Percentiles rank a stretch among this genome's conserved stretches.
Evolutionary conservation across 23 red algal genomes (phyloP).

Genomic region (Gracilaria vermiculophylla): DNA sequence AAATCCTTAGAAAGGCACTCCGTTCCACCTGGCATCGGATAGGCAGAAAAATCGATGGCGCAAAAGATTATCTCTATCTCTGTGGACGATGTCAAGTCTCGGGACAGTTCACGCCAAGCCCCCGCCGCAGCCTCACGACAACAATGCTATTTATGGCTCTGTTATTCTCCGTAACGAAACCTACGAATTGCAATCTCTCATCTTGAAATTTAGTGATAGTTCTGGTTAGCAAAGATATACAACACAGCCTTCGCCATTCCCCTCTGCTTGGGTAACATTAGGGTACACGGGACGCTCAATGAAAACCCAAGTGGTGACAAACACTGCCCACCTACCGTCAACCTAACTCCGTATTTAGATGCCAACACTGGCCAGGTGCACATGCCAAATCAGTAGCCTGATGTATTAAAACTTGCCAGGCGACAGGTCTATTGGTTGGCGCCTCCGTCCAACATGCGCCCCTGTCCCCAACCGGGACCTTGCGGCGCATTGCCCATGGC

Average conservation of each 20-base stretch:
- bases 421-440: not conserved
- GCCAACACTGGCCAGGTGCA: too few species aligned
- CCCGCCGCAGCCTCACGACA: not conserved
- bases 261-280: not conserved
- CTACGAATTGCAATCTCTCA: not conserved
- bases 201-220: constrained; percentile 11
- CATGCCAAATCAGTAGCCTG: not conserved
- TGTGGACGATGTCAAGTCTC: too few species aligned
- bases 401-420: not conserved
- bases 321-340: too few species aligned
- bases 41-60: too few species aligned
- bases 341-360: too few species aligned
- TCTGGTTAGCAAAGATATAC: not conserved
- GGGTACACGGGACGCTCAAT: not conserved
- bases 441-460: constrained; percentile 50
- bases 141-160: not conserved
- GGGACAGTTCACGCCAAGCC: too few species aligned
- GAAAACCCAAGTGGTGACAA: not conserved
- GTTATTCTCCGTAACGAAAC: not conserved
- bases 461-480: constrained; percentile 36
- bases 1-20: too few species aligned
- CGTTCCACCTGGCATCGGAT: too few species aligned
- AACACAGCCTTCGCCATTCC: not conserved
- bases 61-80: too few species aligned
- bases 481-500: not conserved